Base-by-base conservation (phyloP, 2,329 filamentous ascomycete genomes). In the Colletotrichum sp. region DNA sequence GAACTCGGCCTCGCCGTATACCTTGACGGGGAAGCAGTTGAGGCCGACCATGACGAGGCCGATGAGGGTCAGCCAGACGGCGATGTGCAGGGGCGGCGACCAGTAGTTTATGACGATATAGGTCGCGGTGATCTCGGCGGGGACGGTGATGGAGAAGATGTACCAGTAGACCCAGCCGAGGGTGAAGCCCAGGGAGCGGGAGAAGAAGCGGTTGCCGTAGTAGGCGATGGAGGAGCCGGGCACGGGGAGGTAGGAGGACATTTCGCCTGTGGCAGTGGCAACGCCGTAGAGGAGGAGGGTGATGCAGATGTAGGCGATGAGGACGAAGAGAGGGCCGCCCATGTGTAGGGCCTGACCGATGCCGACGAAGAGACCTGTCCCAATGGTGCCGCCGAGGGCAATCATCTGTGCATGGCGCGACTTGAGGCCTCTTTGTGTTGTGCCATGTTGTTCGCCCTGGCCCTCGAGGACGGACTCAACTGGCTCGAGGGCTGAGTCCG, bases 131-230 rank as follows among this genome's bases (percentile, higher is more conserved):
- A 79, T 76, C 61, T 75, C 82, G 2, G 83, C 80, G 21, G 84
- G 81, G 24, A 84, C 66, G n/a, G 90, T 88, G 68, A 90, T 80
- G 13, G 55, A n/a, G n/a, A 21, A 61, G 16, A 39, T 36, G 43
- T 93, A 92, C 91, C 91, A 93, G 81, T 91, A 91, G 77, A 91
- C 91, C 89, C 89, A 91, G 0, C 89, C 90, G 39, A 90, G 80
- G 6, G 88, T 88, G 76, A 90, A 90, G 2, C 89, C 89, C 77
- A 89, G 87, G 1, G 88, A 86, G 79, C 89, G 88, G 78, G 90
- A 89, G 18, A 90, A 86, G 75, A 88, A 90, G 64, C 89, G 86
- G 16, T 83, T 81, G 32, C 28, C 76, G 30, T 64, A 67, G 55
- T 39, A 32, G 26, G 39, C 59, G 24, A 66, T 26, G 30, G 71